phyloP scores from a whole-genome alignment of 257 asterid genomes.

The Solanum chilense region DNA sequence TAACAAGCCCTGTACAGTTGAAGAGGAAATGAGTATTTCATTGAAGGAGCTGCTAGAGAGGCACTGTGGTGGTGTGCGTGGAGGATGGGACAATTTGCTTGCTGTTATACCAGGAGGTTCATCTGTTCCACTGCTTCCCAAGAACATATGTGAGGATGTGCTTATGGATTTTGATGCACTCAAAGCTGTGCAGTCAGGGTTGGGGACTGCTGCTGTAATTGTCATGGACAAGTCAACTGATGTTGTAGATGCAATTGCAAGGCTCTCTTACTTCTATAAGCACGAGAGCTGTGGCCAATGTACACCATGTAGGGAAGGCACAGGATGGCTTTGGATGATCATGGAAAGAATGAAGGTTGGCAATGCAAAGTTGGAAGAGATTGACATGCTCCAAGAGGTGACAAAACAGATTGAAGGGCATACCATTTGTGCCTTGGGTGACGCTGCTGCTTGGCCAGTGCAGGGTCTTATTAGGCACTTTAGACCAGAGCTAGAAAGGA shows the following conservation, averaged over 20 bases:
- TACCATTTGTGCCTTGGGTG: conserved; percentile 97
- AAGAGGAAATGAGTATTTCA: conserved; percentile 98
- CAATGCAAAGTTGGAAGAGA: conserved; percentile 92
- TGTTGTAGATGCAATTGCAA: conserved; percentile 86
- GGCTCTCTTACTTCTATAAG: conserved; percentile 94
- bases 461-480: conserved; percentile 99
- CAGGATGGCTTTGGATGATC: conserved; percentile 99
- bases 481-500: conserved; percentile 91
- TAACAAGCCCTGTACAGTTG: conserved; percentile 98
- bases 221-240: conserved; percentile 99
- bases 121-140: conserved; percentile 84
- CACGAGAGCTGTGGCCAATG: conserved; percentile 99
- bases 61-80: conserved; percentile 97
- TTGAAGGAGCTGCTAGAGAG: conserved; percentile 82
- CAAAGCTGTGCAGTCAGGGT: conserved; percentile 90
- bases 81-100: conserved; percentile 96
- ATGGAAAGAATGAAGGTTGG: conserved; percentile 99
- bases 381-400: conserved; percentile 97
- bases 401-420: conserved; percentile 99
- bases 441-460: conserved; percentile 99
- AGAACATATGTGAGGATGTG: conserved; percentile 79
- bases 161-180: conserved; percentile 98
- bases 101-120: conserved; percentile 98
- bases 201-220: conserved; percentile 97
- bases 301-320: conserved; percentile 98